Evolutionary conservation across 1,284 basidiomycete genomes (phyloP), one percentile per base, ranked within the genome.

Genomic region (Trametes pubescens): DNA sequence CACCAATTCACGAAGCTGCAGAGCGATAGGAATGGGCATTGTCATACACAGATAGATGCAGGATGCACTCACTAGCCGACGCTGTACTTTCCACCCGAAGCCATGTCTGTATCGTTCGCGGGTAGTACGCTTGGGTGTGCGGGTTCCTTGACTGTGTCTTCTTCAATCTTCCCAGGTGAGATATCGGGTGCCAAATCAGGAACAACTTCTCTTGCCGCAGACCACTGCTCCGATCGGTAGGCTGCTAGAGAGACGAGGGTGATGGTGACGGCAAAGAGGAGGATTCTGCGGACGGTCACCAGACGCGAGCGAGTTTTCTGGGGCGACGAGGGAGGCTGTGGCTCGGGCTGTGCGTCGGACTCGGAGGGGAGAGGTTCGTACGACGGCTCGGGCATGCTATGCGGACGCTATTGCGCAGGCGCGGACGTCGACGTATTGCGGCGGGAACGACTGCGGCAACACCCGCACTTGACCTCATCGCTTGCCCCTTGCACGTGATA

Each of bases 1-100:
- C 70, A 91, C 90, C 91, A 93, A 72, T 93, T 93, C 13, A 90
- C 88, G 69, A 92, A 92, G 71, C 91, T 92, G 61, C 22, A 10
- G 21, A 21, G 13, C 10, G 18, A 37, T 32, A 46, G 67, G 40
- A 29, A 62, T 44, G 22, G 54, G 22, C 34, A 54, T 64, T 64
- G 55, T 64, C 51, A n/a, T 38, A 24, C 38, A 62, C n/a, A 57
- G 40, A 59, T 40, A 62, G n/a, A 34, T 57, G 57, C 29, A 47
- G 34, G 48, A 16, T 6, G 18, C 18, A 85, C 91, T 76, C 71
- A 93, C 91, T 93, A 93, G 81, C 89, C 91, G 71, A 93, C 85
- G 65, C 88, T 93, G 70, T 87, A 86, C 75, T 91, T 92, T 67
- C 85, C 86, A 43, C 68, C 67, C 6, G 74, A 71, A 67, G 69